A percentile compares a stretch with the other conserved stretches of the same genome.
Evolutionary conservation across 805 yeast genomes (phyloP).

Genomic region (Myxozyma udenii): DNA sequence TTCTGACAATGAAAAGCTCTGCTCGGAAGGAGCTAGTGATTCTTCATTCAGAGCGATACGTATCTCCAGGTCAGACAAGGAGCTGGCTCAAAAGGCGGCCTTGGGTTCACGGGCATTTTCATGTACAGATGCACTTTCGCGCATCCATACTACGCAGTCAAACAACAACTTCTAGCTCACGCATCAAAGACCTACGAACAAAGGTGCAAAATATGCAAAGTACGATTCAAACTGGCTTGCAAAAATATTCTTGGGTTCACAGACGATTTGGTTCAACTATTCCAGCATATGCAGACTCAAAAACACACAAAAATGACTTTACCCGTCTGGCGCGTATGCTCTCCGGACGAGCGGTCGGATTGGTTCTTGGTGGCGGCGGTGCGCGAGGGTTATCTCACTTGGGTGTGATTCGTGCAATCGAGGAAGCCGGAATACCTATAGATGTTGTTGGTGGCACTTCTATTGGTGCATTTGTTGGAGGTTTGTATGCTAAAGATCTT

Average conservation of each 20-base stretch:
- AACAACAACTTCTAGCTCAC: constrained; percentile 13
- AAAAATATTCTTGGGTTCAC: constrained; percentile 29
- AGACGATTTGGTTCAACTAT: not conserved
- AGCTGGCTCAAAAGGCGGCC: constrained; percentile 79
- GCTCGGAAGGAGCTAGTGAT: constrained; percentile 85
- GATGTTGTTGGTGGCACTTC: constrained; percentile 96
- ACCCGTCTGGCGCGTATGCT: constrained; percentile 82
- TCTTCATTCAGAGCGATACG: constrained; percentile 77
- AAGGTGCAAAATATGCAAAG: constrained; percentile 37
- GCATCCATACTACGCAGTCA: constrained; percentile 15
- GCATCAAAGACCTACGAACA: constrained; percentile 33
- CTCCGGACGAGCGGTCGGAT: constrained; percentile 90
- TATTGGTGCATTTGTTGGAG: constrained; percentile 94
- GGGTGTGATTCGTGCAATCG: constrained; percentile 86
- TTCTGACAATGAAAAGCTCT: constrained; percentile 71
- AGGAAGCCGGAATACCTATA: constrained; percentile 88
- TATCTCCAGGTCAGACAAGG: constrained; percentile 79
- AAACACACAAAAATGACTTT: constrained; percentile 79
- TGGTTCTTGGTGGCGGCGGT: constrained; percentile 97
- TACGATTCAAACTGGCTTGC: constrained; percentile 36
- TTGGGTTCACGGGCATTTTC: constrained; percentile 94
- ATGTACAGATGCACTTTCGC: constrained; percentile 63
- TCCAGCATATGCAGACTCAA: constrained; percentile 36
- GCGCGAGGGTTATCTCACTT: constrained; percentile 91
- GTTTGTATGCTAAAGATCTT: constrained; percentile 87